A percentile compares a stretch with the other conserved stretches of the same genome.
Evolutionary conservation across 208 protist genomes (phyloP).

Genomic region (Trypanosoma lewisi): DNA sequence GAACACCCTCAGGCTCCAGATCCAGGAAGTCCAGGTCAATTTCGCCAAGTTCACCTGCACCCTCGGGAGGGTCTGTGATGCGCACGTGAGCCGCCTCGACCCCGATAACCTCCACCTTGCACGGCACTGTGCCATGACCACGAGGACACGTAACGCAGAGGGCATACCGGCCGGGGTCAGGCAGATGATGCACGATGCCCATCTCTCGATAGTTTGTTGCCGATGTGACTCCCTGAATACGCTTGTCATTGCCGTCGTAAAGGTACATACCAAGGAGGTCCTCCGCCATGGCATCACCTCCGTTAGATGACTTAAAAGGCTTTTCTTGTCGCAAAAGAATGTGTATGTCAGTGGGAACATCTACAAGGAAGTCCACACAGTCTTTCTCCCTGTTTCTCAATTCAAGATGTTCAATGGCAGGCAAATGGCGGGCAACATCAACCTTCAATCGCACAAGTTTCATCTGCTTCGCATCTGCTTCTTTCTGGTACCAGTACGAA

Average conservation of each 20-base stretch:
- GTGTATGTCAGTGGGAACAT: slow-evolving; percentile 69
- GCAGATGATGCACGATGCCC: slow-evolving; percentile 59
- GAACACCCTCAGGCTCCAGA: slow-evolving; percentile 59
- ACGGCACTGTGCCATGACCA: slow-evolving; percentile 53
- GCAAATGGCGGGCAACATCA: slow-evolving; percentile 54
- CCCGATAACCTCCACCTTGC: slow-evolving; percentile 63
- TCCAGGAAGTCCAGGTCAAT: slow-evolving; percentile 63
- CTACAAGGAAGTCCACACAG: slow-evolving; percentile 78
- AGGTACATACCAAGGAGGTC: slow-evolving; percentile 78
- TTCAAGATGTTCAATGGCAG: slow-evolving; percentile 67
- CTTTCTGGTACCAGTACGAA: slow-evolving; percentile 64
- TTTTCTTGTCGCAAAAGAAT: slow-evolving; percentile 76
- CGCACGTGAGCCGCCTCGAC: slow-evolving; percentile 60
- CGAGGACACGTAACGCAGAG: slow-evolving; percentile 60
- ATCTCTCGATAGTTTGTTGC: slow-evolving; percentile 79
- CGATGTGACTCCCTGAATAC: slow-evolving; percentile 43
- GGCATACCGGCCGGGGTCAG: slow-evolving; percentile 61
- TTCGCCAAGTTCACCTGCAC: slow-evolving; percentile 56
- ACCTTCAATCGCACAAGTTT: slow-evolving; percentile 42
- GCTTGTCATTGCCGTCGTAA: slow-evolving; percentile 65
- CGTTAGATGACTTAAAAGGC: slow-evolving; percentile 44
- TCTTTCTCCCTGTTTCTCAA: slow-evolving; percentile 46
- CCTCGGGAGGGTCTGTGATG: slow-evolving; percentile 64
- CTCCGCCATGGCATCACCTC: slow-evolving; percentile 64
- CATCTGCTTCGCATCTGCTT: slow-evolving; percentile 40